Conservation (phyloP, 139 green algal genomes). For the Haematococcus lacustris region DNA sequence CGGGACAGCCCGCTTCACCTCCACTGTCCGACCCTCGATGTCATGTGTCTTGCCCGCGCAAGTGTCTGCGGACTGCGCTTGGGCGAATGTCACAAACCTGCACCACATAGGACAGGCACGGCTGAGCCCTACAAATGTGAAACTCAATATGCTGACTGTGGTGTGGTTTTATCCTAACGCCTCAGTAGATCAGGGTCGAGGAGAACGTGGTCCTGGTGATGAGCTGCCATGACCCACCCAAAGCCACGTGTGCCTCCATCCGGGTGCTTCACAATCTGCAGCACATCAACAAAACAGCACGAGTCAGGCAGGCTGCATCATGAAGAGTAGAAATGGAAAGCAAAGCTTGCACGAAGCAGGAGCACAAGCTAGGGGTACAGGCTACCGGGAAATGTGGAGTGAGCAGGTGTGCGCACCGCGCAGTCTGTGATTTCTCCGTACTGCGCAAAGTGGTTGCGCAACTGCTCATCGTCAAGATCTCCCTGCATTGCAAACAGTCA, state of each 20-base stretch:
- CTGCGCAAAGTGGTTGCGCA: slow-evolving; percentile 70
- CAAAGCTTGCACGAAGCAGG: neutral
- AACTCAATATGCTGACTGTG: no score
- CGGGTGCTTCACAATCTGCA: slow-evolving; percentile 23
- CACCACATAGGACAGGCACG: no score
- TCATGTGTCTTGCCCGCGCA: no score
- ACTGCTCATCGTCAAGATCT: slow-evolving; percentile 56
- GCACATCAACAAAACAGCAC: neutral
- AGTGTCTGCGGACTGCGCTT: no score
- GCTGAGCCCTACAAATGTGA: no score
- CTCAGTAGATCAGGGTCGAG: no score
- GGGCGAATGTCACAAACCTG: no score
- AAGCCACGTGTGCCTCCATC: slow-evolving; percentile 77
- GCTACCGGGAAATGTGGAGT: neutral
- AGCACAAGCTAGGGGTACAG: neutral
- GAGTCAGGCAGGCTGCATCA: neutral
- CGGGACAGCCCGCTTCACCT: no score
- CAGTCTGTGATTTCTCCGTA: slow-evolving; percentile 71
- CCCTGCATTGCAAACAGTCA: slow-evolving; percentile 16
- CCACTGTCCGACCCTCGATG: no score
- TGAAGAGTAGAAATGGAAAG: neutral
- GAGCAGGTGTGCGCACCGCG: slow-evolving; percentile 39
- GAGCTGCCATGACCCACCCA: slow-evolving; percentile 41
- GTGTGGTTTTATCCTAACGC: no score
- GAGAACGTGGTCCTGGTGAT: no score